These are phyloP conservation scores for Moringa oleifera DNA, from an alignment of 345 rosid species.

Conservation along the genomic window DNA sequence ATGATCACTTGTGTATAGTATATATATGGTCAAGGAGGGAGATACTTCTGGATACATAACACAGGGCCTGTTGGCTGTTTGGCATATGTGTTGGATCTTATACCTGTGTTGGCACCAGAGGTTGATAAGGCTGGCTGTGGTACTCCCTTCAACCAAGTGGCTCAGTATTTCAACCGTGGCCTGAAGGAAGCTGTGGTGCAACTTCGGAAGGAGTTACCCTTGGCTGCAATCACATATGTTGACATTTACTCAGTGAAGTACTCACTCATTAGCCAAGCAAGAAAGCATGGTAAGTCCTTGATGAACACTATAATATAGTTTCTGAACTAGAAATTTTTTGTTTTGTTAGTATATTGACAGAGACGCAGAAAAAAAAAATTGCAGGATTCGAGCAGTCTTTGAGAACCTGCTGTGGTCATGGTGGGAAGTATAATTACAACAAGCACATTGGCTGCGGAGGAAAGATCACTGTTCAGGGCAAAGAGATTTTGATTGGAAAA, in stretches of 20 bases:
- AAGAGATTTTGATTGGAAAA: constrained; percentile 43
- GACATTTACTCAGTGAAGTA: constrained; percentile 59
- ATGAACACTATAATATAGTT: no score
- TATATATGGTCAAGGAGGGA: constrained; percentile 55
- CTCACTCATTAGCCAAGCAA: constrained; percentile 36
- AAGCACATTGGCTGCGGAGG: constrained; percentile 47
- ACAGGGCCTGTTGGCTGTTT: constrained; percentile 74
- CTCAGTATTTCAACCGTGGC: constrained; percentile 43
- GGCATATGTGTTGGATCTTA: constrained; percentile 46
- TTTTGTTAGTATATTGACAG: no score
- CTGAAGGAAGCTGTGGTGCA: constrained; percentile 37
- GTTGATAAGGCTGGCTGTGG: constrained; percentile 62
- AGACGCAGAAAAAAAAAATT: not conserved
- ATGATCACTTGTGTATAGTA: constrained; percentile 20
- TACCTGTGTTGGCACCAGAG: constrained; percentile 35
- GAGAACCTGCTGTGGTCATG: constrained; percentile 72
- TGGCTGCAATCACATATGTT: constrained; percentile 47
- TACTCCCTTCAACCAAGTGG: constrained; percentile 49
- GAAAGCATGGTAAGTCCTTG: constrained; percentile 33
- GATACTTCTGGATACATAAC: constrained; percentile 70
- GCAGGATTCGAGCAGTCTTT: constrained; percentile 59
- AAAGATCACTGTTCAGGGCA: constrained; percentile 33
- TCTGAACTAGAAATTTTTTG: no score
- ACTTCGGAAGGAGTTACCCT: constrained; percentile 37
- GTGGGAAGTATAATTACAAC: constrained; percentile 71